A percentile compares a stretch with the other conserved stretches of the same genome.
These are phyloP conservation scores for Pisolithus thermaeus DNA, from an alignment of 1,284 basidiomycete genomes.

Conservation along the genomic window DNA sequence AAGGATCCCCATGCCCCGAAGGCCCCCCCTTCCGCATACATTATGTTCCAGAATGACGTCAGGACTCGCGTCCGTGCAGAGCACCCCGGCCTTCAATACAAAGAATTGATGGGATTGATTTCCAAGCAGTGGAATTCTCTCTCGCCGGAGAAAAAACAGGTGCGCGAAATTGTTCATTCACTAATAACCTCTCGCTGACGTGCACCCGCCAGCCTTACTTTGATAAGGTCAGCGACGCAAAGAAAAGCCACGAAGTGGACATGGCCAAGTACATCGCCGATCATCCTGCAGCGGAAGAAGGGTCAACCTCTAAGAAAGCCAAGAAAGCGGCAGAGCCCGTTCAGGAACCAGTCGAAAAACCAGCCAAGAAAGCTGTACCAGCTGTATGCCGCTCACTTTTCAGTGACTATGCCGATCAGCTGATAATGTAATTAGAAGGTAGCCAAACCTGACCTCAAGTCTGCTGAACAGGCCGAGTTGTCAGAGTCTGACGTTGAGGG, in stretches of 20 bases:
- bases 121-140: constrained; percentile 72
- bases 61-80: constrained; percentile 66
- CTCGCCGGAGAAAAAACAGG: constrained; percentile 66
- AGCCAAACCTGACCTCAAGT: constrained; percentile 16
- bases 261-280: constrained; percentile 49
- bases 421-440: constrained; percentile 8
- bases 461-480: constrained; percentile 6
- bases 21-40: constrained; percentile 89
- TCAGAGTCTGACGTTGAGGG: constrained; percentile 7
- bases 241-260: constrained; percentile 43
- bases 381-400: constrained; percentile 10
- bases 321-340: constrained; percentile 13
- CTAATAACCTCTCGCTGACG: constrained; percentile 6
- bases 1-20: constrained; percentile 95
- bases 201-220: constrained; percentile 19
- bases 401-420: constrained; percentile 11
- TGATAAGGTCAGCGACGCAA: constrained; percentile 33
- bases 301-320: constrained; percentile 20
- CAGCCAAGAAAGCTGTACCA: constrained; percentile 19
- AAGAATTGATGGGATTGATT: constrained; percentile 70
- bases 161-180: constrained; percentile 29
- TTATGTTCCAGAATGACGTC: constrained; percentile 93
- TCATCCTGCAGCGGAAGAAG: constrained; percentile 39
- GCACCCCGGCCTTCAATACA: constrained; percentile 63
- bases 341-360: constrained; percentile 10